Percentiles rank a stretch among this genome's conserved stretches.
Conservation (phyloP, 441 rosid species). For the Populus hybrid region DNA sequence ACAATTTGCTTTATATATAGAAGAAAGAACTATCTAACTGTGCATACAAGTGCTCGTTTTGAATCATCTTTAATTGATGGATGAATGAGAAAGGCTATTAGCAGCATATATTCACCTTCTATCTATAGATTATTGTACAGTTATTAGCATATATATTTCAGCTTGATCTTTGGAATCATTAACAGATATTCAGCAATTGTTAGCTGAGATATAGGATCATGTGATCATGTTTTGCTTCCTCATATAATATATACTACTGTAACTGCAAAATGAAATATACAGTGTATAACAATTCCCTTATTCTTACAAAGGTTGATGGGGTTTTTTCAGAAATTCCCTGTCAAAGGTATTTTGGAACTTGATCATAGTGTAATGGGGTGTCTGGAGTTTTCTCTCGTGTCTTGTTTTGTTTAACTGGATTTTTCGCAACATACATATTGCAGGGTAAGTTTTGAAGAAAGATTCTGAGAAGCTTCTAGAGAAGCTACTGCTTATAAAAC, state of each 20-base stretch:
- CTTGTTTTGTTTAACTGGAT: not conserved
- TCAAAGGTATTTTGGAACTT: not conserved
- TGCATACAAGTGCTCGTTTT: not conserved
- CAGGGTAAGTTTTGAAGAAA: constrained; percentile 20
- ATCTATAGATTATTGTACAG: no score
- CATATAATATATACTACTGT: no score
- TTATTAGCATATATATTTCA: no score
- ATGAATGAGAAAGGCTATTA: not conserved
- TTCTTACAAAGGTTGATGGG: not conserved
- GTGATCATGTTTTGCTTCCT: no score
- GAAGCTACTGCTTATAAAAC: constrained; percentile 52
- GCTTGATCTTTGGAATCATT: no score
- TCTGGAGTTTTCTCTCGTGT: not conserved
- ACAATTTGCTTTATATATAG: not conserved
- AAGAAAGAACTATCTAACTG: not conserved
- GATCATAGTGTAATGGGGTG: not conserved
- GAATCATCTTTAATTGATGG: not conserved
- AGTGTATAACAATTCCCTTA: no score
- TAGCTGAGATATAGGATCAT: no score
- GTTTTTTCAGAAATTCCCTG: not conserved
- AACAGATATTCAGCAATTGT: no score
- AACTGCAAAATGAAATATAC: no score
- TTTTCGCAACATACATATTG: not conserved
- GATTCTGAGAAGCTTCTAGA: constrained; percentile 39
- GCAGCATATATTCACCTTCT: no score